phyloP scores from a whole-genome alignment of 768 basidiomycete species.

The Agrocybe praecox region DNA sequence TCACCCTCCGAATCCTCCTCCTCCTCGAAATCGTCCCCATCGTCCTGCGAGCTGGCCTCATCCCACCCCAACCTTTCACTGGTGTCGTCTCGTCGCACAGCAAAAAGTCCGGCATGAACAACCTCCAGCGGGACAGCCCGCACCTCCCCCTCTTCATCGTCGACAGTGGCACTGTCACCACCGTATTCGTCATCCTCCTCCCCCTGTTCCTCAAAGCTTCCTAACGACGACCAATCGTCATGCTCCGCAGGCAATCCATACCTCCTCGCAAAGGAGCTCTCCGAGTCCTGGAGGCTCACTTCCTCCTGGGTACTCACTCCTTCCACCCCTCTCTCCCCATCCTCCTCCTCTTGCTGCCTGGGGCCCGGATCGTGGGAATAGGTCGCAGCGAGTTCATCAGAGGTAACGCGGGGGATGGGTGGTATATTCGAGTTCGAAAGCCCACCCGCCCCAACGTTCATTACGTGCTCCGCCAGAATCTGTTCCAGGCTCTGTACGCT shows the following conservation, averaged over 20 bases:
- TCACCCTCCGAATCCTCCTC: slow-evolving; percentile 22
- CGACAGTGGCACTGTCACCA: no score
- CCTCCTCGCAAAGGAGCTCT: not conserved
- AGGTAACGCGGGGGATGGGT: slow-evolving; percentile 2
- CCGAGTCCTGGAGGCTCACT: not conserved
- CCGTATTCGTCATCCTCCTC: not conserved
- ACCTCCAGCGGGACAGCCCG: not conserved
- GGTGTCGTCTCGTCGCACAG: slow-evolving; percentile 11
- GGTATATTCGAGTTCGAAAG: slow-evolving; percentile 9
- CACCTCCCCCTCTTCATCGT: not conserved
- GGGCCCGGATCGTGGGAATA: not conserved
- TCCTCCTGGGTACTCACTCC: not conserved
- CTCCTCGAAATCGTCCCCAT: slow-evolving; percentile 16
- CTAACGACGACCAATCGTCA: not conserved
- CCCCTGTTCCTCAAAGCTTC: not conserved
- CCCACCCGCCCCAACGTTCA: slow-evolving; percentile 23
- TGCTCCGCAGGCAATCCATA: not conserved
- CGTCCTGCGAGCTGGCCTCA: slow-evolving; percentile 45
- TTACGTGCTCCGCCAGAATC: slow-evolving; percentile 37
- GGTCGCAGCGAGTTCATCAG: not conserved
- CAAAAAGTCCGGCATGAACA: not conserved
- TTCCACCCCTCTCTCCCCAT: not conserved
- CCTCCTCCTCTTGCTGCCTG: not conserved
- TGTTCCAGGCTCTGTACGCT: slow-evolving; percentile 23
- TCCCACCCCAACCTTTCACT: slow-evolving; percentile 21